Evolutionary conservation across 306 rosid species (phyloP), one percentile per base, ranked within the genome.

Genomic region (Lathyrus aphaca): DNA sequence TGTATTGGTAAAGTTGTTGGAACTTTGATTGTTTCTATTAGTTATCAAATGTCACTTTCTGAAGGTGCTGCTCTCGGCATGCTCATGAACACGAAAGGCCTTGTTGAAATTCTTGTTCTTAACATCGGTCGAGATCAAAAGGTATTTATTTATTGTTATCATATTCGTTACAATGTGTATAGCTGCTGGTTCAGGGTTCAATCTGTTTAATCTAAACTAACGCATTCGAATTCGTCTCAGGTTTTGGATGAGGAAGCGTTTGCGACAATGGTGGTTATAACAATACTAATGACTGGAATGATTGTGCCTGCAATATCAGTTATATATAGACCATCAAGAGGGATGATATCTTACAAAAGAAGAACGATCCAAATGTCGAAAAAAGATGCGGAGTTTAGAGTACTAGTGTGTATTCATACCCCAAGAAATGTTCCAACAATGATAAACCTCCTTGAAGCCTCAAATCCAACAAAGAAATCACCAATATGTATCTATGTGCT

Each of bases 1-100:
- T 80, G 90, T 53, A 5, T 82, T 1, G 99, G 96, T 3, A 91
- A 94, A 74, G n/a, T 94, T 6, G 66, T 46, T 8, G 99, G 99
- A 29, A 94, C 96, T 35, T 12, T 89, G 3, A 38, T 80, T 1
- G 87, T 80, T 39, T 77, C 86, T 39, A 10, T 83, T 27, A 83
- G 71, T 48, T 91, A 84, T 68, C 85, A 77, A 35, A 91, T 94
- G 91, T 66, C 95, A 1, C 1, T 82, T 45, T 79, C 76, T 2
- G 99, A 94, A 65, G 92, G 91, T 0, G 69, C 80, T 25, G 84
- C 90, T 6, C 88, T 91, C 14, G 99, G 97, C 25, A 69, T 94
- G 72, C 96, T 94, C 69, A 87, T 91, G 97, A 94, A 94, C 83
- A 79, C 96, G 9, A 94, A 91, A 64, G 99, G 99, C 75, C 90